phyloP scores from a whole-genome alignment of 768 basidiomycete species.

The Kwoniella dejecticola region DNA sequence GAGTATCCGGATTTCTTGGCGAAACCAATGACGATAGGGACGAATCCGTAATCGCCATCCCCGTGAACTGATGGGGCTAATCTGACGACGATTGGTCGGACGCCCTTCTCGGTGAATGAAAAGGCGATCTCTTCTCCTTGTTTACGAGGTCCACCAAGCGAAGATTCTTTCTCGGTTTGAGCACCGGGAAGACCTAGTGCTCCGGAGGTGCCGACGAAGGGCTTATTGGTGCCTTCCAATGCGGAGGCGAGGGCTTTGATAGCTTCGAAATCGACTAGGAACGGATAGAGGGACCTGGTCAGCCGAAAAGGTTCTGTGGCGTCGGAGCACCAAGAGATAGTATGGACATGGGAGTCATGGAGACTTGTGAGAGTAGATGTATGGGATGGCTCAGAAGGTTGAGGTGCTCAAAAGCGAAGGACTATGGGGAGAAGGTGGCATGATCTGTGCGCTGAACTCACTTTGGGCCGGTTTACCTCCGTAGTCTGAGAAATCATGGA shows the following conservation, averaged over 20 bases:
- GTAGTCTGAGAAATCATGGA: constrained; percentile 34
- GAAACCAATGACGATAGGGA: constrained; percentile 13
- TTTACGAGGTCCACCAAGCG: constrained; percentile 5
- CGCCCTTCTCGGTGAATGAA: not conserved
- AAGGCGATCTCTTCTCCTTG: not conserved
- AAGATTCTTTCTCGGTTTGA: not conserved
- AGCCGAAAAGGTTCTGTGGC: not conserved
- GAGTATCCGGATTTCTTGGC: constrained; percentile 14
- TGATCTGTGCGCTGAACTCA: constrained; percentile 5
- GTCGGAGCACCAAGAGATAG: not conserved
- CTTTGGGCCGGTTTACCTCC: constrained; percentile 11
- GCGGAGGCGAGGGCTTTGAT: constrained; percentile 30
- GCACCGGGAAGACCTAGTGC: not conserved
- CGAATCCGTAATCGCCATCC: constrained; percentile 24
- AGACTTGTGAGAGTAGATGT: too few relatives aligned
- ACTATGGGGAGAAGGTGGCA: too few relatives aligned
- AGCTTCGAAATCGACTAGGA: constrained; percentile 30
- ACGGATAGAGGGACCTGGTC: not conserved
- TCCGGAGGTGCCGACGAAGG: constrained; percentile 31
- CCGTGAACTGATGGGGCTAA: constrained; percentile 3
- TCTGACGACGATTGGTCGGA: not conserved
- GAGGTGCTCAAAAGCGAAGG: too few relatives aligned
- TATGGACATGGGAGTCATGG: too few relatives aligned
- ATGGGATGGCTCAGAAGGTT: too few relatives aligned
- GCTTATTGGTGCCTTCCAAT: constrained; percentile 34